Evolutionary conservation across 805 yeast species (phyloP).

Genomic region (Debaryomyces hansenii): DNA sequence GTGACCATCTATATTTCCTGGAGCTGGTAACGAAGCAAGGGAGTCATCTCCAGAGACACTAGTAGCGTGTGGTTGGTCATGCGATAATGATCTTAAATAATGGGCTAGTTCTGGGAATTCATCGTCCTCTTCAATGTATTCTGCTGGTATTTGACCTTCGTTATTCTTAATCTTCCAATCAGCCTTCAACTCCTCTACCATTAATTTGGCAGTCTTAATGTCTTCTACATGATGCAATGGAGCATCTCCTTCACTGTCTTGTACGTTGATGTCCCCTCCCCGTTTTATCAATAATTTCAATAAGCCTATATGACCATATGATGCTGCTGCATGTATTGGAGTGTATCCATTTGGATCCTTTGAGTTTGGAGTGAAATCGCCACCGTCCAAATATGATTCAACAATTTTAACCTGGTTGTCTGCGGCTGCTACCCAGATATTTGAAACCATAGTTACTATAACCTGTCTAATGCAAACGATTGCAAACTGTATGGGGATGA

Average conservation of each 20-base stretch:
- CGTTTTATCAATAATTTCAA: conserved; percentile 51
- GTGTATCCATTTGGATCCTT: conserved; percentile 95
- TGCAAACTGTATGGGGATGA: background rate
- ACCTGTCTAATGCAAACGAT: background rate
- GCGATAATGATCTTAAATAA: conserved; percentile 52
- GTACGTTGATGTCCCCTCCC: conserved; percentile 81
- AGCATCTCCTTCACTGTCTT: conserved; percentile 90
- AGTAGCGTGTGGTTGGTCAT: conserved; percentile 21
- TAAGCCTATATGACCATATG: conserved; percentile 79
- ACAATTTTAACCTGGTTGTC: conserved; percentile 71
- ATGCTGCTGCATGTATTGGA: conserved; percentile 96
- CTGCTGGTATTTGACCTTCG: conserved; percentile 75
- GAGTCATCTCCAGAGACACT: conserved; percentile 4
- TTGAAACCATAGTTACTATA: conserved; percentile 38
- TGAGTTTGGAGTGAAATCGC: conserved; percentile 61
- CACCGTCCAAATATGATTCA: conserved; percentile 50
- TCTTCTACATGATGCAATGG: conserved; percentile 92
- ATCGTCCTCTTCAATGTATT: conserved; percentile 77
- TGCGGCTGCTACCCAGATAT: conserved; percentile 95
- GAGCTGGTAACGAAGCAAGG: conserved; percentile 28
- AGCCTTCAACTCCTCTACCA: conserved; percentile 70
- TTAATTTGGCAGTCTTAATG: conserved; percentile 56
- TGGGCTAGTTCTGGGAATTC: conserved; percentile 78
- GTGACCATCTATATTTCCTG: conserved; percentile 45
- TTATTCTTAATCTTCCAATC: conserved; percentile 61